Percentiles rank a stretch among this genome's conserved stretches.
These are phyloP conservation scores for Lyophyllum shimeji DNA, from an alignment of 768 basidiomycete species.

Conservation along the genomic window DNA sequence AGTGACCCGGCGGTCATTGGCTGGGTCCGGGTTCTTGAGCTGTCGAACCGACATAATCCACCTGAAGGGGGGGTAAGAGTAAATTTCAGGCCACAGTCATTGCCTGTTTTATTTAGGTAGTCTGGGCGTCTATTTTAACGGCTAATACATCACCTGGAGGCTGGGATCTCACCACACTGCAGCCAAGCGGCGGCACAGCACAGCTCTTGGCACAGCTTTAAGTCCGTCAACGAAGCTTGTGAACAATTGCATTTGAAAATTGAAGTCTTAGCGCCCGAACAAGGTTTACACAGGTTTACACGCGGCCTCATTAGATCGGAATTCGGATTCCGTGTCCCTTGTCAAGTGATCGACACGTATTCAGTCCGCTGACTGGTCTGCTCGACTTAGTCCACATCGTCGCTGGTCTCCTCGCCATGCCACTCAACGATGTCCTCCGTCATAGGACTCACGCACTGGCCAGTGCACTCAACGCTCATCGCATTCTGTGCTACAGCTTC, in stretches of 20 bases:
- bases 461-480: conserved; percentile 54
- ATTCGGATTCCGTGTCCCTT: not conserved
- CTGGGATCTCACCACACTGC: too few species aligned
- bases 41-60: not conserved
- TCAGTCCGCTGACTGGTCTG: too few species aligned
- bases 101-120: too few species aligned
- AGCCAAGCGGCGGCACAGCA: too few species aligned
- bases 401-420: conserved; percentile 43
- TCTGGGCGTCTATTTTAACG: too few species aligned
- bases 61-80: not conserved
- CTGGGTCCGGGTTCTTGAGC: not conserved
- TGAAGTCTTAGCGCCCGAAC: not conserved
- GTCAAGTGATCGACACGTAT: conserved; percentile 2
- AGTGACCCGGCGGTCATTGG: conserved; percentile 1
- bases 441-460: conserved; percentile 51
- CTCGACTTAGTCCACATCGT: not conserved
- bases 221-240: not conserved
- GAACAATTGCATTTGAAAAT: too few species aligned
- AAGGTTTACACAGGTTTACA: too few species aligned
- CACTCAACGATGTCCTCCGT: conserved; percentile 47
- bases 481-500: conserved; percentile 67
- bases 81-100: not conserved
- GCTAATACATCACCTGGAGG: too few species aligned
- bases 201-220: too few species aligned
- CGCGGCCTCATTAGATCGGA: not conserved